A percentile compares a stretch with the other conserved stretches of the same genome.
Conservation (phyloP, 495 filamentous ascomycete genomes). For the Hyaloscypha finlandica region DNA sequence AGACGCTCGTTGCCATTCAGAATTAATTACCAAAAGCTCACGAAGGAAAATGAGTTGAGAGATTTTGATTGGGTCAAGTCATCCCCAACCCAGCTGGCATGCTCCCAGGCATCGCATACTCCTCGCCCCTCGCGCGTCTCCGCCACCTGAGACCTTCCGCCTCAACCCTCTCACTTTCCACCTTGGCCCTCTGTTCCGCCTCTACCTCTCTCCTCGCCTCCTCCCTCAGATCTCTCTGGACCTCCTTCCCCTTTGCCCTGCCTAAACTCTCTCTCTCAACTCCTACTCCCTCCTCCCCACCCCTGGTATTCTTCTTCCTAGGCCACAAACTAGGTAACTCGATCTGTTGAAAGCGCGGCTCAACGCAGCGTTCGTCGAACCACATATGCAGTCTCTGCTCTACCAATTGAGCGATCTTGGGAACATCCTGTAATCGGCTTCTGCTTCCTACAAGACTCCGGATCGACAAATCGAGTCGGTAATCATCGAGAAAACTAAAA, state of each 20-base stretch:
- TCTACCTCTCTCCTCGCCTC: conserved; percentile 50
- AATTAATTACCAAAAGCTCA: neutral
- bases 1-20: too few species aligned
- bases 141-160: conserved; percentile 30
- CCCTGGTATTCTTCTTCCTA: conserved; percentile 78
- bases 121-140: conserved; percentile 20
- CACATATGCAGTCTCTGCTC: conserved; percentile 89
- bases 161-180: conserved; percentile 27
- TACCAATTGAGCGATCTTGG: conserved; percentile 94
- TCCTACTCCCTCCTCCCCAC: conserved; percentile 45
- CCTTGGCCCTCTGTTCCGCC: conserved; percentile 42
- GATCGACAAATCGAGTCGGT: conserved; percentile 88
- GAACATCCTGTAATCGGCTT: conserved; percentile 88
- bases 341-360: conserved; percentile 94
- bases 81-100: conserved; percentile 31
- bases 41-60: neutral
- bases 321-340: conserved; percentile 94
- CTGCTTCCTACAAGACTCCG: conserved; percentile 88
- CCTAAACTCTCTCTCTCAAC: conserved; percentile 37
- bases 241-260: conserved; percentile 47
- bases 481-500: conserved; percentile 95
- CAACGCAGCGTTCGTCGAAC: conserved; percentile 96
- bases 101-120: conserved; percentile 35
- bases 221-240: conserved; percentile 46
- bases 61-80: conserved; percentile 10